Percentiles rank a stretch among this genome's conserved stretches.
Conservation (phyloP, 495 filamentous ascomycete genomes). For the Aspergillus funiculosus region DNA sequence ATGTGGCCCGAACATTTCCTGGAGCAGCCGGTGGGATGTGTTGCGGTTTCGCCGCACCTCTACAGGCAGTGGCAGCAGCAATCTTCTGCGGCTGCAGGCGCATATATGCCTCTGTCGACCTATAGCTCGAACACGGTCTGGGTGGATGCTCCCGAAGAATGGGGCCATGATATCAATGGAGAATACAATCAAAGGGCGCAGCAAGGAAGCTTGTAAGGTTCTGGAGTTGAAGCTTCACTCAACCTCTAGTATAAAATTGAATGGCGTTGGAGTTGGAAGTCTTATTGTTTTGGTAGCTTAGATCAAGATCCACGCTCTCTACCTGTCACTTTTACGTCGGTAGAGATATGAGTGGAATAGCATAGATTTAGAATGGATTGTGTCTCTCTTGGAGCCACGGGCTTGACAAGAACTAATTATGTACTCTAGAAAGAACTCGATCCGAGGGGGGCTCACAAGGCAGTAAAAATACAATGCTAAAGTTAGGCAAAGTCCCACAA, state of each 20-base stretch:
- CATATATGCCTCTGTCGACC: conserved; percentile 10
- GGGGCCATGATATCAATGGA: conserved; percentile 3
- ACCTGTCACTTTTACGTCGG: background rate
- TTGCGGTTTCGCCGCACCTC: conserved; percentile 17
- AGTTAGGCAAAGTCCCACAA: conserved; percentile 37
- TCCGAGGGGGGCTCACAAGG: too few relatives aligned
- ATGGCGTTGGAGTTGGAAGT: background rate
- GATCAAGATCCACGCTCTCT: conserved; percentile 7
- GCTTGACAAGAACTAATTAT: conserved; percentile 6
- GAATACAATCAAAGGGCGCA: background rate
- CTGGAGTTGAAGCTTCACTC: background rate
- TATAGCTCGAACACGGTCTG: conserved; percentile 15
- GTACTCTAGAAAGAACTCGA: conserved; percentile 12
- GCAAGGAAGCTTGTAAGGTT: background rate
- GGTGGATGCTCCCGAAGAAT: conserved; percentile 1
- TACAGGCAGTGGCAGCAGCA: conserved; percentile 16
- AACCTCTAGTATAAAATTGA: background rate
- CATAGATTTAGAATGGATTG: conserved; percentile 1
- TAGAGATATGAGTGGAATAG: conserved; percentile 11
- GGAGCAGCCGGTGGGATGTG: conserved; percentile 4
- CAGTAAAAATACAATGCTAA: background rate
- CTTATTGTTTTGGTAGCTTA: conserved; percentile 2
- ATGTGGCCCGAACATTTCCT: conserved; percentile 14
- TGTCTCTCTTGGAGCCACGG: background rate
- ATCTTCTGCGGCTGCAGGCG: conserved; percentile 3